Percentiles rank a stretch among this genome's conserved stretches.
phyloP scores from a whole-genome alignment of 768 basidiomycete genomes.

The Amanita phalloides region DNA sequence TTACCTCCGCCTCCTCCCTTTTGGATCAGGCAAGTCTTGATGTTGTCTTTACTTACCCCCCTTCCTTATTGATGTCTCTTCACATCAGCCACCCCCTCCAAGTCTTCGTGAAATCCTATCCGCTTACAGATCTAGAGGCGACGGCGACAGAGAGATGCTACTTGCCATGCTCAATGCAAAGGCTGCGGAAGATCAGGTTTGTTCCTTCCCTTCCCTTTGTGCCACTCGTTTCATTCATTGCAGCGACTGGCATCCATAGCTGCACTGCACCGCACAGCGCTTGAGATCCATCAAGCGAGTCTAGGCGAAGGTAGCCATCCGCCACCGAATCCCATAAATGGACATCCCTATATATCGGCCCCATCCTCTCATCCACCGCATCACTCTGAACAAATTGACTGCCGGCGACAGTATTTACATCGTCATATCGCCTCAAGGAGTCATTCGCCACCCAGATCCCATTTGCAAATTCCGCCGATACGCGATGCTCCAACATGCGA shows the following conservation, averaged over 20 bases:
- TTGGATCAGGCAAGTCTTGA: slow-evolving; percentile 28
- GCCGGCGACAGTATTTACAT: slow-evolving; percentile 23
- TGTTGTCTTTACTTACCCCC: slow-evolving; percentile 10
- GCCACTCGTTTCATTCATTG: neutral
- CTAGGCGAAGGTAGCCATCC: slow-evolving; percentile 7
- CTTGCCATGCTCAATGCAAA: slow-evolving; percentile 89
- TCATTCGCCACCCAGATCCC: slow-evolving; percentile 28
- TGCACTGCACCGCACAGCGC: slow-evolving; percentile 57
- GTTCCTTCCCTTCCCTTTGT: slow-evolving; percentile 11
- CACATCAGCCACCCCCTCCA: slow-evolving; percentile 59
- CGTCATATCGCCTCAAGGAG: slow-evolving; percentile 24
- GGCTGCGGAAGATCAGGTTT: slow-evolving; percentile 85
- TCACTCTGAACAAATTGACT: slow-evolving; percentile 19
- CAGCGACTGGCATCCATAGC: slow-evolving; percentile 67
- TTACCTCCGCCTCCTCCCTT: slow-evolving; percentile 26
- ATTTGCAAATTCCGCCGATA: slow-evolving; percentile 19
- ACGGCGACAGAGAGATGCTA: slow-evolving; percentile 88
- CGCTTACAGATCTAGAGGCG: slow-evolving; percentile 78
- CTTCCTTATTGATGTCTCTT: slow-evolving; percentile 10
- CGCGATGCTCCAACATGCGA: slow-evolving; percentile 24
- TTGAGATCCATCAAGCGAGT: slow-evolving; percentile 43
- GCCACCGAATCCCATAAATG: slow-evolving; percentile 15
- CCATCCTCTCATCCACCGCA: slow-evolving; percentile 26
- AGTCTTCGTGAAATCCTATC: slow-evolving; percentile 76
- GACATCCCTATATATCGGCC: slow-evolving; percentile 30